A percentile compares a stretch with the other conserved stretches of the same genome.
phyloP scores from a whole-genome alignment of 164 flowering plant genomes.

The Dillenia turbinata region DNA sequence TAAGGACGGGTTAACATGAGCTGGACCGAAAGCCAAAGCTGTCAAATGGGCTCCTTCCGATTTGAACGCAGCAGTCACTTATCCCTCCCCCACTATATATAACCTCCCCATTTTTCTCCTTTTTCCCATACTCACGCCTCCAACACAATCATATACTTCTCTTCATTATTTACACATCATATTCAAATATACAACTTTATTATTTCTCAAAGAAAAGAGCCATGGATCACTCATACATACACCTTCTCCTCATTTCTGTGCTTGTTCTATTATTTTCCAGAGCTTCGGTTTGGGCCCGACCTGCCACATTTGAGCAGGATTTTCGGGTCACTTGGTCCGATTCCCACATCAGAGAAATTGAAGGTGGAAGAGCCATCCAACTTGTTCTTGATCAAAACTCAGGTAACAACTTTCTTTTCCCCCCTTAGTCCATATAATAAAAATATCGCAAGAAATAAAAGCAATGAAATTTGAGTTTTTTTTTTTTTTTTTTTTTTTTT shows the following conservation, averaged over 20 bases:
- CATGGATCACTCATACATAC: neutral
- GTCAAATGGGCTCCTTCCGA: constrained; percentile 13
- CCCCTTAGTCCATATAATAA: too few species aligned
- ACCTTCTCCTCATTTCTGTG: constrained; percentile 1
- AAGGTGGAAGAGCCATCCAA: constrained; percentile 46
- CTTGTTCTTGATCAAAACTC: constrained; percentile 48
- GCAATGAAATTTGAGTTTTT: neutral
- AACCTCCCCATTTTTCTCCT: constrained; percentile 2
- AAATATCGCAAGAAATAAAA: neutral
- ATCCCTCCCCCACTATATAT: neutral
- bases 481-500: neutral
- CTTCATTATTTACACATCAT: neutral
- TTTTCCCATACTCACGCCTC: neutral
- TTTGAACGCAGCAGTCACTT: constrained; percentile 19
- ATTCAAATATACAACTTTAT: neutral
- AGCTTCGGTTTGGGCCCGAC: constrained; percentile 24
- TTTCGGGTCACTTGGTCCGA: constrained; percentile 53
- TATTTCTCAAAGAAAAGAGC: neutral
- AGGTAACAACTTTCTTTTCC: constrained; percentile 18
- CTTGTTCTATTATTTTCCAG: constrained; percentile 10
- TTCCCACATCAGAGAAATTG: constrained; percentile 40
- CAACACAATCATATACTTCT: neutral
- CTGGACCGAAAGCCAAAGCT: constrained; percentile 25
- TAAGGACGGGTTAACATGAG: constrained; percentile 26
- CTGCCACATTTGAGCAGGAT: constrained; percentile 45